Evolutionary conservation across 495 filamentous ascomycete genomes (phyloP), one percentile per base, ranked within the genome.

Genomic region (Aspergillus funiculosus): DNA sequence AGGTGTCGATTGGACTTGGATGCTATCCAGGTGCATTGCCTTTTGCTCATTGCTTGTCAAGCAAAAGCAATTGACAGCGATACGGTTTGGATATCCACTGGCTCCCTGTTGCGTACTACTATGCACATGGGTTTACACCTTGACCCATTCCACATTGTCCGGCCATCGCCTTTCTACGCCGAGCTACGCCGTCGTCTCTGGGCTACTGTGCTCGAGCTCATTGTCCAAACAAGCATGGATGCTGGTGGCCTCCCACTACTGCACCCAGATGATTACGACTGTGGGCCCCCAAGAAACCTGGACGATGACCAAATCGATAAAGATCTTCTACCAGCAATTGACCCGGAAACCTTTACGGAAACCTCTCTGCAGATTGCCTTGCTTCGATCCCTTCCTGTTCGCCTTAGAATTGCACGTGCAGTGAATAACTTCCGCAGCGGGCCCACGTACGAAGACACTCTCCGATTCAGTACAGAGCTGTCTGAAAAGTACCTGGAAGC

Each of bases 101-200:
- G 74, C 0, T 64, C 68, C 0, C 53, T 81, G 5, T 37, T 77
- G 2, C 64, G 67, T 13, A 63, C 50, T 24, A 73, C 72, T 14
- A 73, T 78, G 55, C 57, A 68, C 17, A 73, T 78, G 43, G 74
- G 74, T 0, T 47, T 80, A 2, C 72, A 82, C 54, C 71, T 72
- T 5, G 77, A 81, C 44, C 75, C 77, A 0, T 63, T 56, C 18
- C 53, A 72, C 48, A 66, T 77, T 13, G 63, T 67, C 4, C 31
- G 39, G 5, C 64, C 76, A 41, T 56, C 73, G 0, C 13, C 63
- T 0, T 57, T 77, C 15, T 62, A 75, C 24, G 61, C 61, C 10
- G 76, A 82, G 45, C 30, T 77, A 13, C 67, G 76, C 11, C 65
- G 76, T 24, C 60, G 78, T 6, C 45, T 81, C 10, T 82, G 79